A percentile compares a stretch with the other conserved stretches of the same genome.
Evolutionary conservation across 2,329 filamentous ascomycete genomes (phyloP).

Genomic region (Chaetomiaceae sp.): DNA sequence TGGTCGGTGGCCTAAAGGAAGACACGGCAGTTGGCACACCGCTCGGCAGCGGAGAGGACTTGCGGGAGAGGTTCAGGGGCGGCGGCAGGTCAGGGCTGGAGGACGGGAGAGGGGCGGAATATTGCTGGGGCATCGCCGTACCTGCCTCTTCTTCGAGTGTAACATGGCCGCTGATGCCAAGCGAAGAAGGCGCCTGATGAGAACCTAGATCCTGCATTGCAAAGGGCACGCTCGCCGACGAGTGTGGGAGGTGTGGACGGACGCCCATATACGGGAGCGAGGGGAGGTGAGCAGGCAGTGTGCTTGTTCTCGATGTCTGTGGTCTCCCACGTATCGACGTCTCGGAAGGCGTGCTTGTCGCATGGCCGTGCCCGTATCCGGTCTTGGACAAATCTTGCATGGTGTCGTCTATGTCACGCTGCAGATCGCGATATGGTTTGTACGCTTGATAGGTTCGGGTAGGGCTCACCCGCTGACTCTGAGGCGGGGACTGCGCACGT

Average conservation of each 20-base stretch:
- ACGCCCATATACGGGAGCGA: constrained; percentile 21
- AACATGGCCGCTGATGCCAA: neutral
- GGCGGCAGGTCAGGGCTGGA: constrained; percentile 13
- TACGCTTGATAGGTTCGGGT: constrained; percentile 15
- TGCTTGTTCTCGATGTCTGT: constrained; percentile 19
- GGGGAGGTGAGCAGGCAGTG: constrained; percentile 22
- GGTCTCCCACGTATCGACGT: neutral
- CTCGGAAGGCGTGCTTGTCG: neutral
- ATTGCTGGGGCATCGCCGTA: neutral
- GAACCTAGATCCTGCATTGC: neutral
- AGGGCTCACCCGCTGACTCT: constrained; percentile 11
- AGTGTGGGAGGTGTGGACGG: constrained; percentile 9
- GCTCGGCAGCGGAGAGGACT: constrained; percentile 4
- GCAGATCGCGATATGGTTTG: constrained; percentile 15
- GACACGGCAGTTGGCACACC: neutral
- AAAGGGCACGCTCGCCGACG: constrained; percentile 7
- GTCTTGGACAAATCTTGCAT: constrained; percentile 14
- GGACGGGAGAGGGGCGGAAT: constrained; percentile 11
- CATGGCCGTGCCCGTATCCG: constrained; percentile 6
- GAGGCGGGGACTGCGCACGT: constrained; percentile 9
- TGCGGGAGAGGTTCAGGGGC: constrained; percentile 17
- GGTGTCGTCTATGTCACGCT: constrained; percentile 17
- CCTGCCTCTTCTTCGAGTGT: constrained; percentile 1
- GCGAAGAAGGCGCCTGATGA: neutral
- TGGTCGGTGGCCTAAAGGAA: neutral